Percentiles rank a stretch among this genome's conserved stretches.
These are phyloP conservation scores for Calonectria leucothoes DNA, from an alignment of 2,329 filamentous ascomycete genomes.

Conservation along the genomic window DNA sequence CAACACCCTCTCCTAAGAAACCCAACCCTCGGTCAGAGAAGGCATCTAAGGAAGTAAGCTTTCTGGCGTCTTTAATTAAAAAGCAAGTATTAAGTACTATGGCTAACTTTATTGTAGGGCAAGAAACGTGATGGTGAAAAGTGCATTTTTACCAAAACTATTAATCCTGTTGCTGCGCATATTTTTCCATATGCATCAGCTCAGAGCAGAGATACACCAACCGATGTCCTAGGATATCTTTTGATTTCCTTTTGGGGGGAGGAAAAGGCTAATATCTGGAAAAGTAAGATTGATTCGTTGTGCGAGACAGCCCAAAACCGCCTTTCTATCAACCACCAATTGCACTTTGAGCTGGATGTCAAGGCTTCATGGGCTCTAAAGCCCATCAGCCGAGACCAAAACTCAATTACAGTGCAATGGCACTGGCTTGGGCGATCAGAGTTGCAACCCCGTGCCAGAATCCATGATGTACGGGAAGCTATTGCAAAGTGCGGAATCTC, in stretches of 20 bases:
- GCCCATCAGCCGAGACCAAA: not conserved
- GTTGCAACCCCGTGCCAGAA: not conserved
- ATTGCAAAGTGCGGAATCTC: not conserved
- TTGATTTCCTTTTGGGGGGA: not conserved
- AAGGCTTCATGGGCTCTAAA: not conserved
- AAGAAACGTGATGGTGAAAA: not conserved
- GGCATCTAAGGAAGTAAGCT: not conserved
- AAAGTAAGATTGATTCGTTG: not conserved
- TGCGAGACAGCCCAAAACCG: not conserved
- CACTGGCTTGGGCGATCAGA: not conserved
- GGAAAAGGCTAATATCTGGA: not conserved
- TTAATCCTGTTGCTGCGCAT: not conserved
- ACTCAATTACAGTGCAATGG: not conserved
- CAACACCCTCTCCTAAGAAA: no score
- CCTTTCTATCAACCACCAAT: not conserved
- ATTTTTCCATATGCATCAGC: not conserved
- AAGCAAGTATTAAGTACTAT: not conserved
- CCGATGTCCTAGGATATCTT: not conserved
- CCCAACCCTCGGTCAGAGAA: not conserved
- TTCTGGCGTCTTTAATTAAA: not conserved
- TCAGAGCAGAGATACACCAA: not conserved
- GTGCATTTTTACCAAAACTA: not conserved
- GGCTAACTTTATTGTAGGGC: not conserved
- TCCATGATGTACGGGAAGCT: not conserved
- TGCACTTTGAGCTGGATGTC: not conserved